Percentiles rank a stretch among this genome's conserved stretches.
Conservation (phyloP, 2,329 filamentous ascomycete genomes). For the Epichloe scottii region DNA sequence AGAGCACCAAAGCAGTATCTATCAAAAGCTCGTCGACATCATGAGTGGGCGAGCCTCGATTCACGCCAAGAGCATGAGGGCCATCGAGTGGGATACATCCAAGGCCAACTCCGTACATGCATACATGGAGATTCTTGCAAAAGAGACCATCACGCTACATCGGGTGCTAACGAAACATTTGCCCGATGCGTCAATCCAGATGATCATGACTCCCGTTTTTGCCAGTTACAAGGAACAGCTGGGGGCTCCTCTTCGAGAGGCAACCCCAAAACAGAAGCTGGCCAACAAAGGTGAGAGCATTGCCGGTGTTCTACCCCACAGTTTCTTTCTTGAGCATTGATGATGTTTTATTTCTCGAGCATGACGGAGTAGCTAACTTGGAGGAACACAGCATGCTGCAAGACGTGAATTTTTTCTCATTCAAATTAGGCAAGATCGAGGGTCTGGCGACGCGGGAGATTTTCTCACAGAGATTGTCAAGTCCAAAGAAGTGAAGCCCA, state of each 20-base stretch:
- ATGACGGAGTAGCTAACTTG: background rate
- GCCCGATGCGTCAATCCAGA: constrained; percentile 59
- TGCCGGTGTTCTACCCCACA: background rate
- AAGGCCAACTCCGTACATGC: constrained; percentile 36
- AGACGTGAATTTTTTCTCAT: constrained; percentile 62
- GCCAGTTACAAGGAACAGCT: constrained; percentile 70
- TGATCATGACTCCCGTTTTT: constrained; percentile 83
- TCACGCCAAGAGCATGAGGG: constrained; percentile 63
- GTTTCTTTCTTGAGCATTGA: background rate
- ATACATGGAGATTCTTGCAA: constrained; percentile 79
- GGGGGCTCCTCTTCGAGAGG: constrained; percentile 54
- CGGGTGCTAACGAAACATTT: constrained; percentile 74
- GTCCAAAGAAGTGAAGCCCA: constrained; percentile 36
- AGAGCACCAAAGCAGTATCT: constrained; percentile 82
- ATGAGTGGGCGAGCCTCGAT: constrained; percentile 67
- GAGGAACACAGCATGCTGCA: constrained; percentile 49
- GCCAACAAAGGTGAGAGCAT: constrained; percentile 54
- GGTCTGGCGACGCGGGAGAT: constrained; percentile 61
- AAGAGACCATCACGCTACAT: constrained; percentile 75
- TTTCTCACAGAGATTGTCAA: constrained; percentile 54
- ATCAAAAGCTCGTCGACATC: constrained; percentile 87
- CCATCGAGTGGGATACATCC: constrained; percentile 58
- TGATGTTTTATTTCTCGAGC: background rate
- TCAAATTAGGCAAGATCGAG: constrained; percentile 62
- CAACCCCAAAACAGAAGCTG: constrained; percentile 53